These are phyloP conservation scores for Pontederia paniculata DNA, from an alignment of 176 grass and related monocot genomes.

Conservation along the genomic window DNA sequence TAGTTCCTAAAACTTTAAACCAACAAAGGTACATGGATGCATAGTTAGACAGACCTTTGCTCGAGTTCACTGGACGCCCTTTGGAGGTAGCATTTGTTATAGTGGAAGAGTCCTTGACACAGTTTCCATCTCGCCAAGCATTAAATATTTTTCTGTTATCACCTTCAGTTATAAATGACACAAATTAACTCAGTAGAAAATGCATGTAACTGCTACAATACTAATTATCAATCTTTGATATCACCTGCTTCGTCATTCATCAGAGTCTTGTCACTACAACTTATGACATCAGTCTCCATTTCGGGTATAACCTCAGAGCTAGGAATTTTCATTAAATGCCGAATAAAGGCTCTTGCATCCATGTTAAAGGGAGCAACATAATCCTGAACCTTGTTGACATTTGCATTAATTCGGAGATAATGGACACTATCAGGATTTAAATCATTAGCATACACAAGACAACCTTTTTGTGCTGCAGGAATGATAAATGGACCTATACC, in stretches of 20 bases:
- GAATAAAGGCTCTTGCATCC: conserved; percentile 86
- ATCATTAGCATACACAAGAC: conserved; percentile 85
- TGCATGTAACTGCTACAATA: background rate
- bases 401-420: conserved; percentile 70
- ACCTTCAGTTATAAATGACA: background rate
- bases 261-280: conserved; percentile 1
- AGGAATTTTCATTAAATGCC: conserved; percentile 37
- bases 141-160: conserved; percentile 21
- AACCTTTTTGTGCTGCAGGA: conserved; percentile 78
- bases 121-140: conserved; percentile 23
- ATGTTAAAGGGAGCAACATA: conserved; percentile 62
- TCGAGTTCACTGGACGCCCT: conserved; percentile 42
- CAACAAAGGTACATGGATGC: background rate
- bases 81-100: conserved; percentile 29
- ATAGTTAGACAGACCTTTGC: conserved; percentile 41
- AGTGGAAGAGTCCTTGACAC: conserved; percentile 22
- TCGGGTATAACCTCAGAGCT: conserved; percentile 26
- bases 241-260: conserved; percentile 24
- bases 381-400: conserved; percentile 81
- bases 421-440: conserved; percentile 75
- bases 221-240: conserved; percentile 14
- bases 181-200: conserved; percentile 1
- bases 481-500: conserved; percentile 87
- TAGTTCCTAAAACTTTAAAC: background rate
- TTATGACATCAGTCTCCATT: conserved; percentile 16